Conservation (phyloP, 805 yeast genomes). For the Ogataea henricii region DNA sequence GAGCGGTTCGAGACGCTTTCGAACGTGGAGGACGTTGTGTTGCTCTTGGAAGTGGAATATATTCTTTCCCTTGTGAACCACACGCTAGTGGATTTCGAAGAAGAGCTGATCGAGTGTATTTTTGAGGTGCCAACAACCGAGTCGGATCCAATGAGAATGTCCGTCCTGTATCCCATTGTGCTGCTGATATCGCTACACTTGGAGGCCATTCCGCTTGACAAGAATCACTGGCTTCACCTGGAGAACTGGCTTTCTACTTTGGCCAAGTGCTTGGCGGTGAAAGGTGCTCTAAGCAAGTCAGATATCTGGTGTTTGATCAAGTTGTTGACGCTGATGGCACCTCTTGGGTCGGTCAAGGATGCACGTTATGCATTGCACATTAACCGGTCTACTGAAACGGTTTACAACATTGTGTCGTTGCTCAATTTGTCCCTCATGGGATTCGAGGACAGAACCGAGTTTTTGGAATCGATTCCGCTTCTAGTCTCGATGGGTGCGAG, state of each 20-base stretch:
- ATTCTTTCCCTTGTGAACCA: slow-evolving; percentile 19
- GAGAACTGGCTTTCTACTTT: slow-evolving; percentile 28
- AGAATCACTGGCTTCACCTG: slow-evolving; percentile 30
- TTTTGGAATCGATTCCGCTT: slow-evolving; percentile 15
- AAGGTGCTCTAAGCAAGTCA: slow-evolving; percentile 12
- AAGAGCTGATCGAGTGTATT: slow-evolving; percentile 20
- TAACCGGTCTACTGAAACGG: not conserved
- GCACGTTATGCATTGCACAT: not conserved
- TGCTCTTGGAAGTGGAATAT: slow-evolving; percentile 26
- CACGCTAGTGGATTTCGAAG: slow-evolving; percentile 13
- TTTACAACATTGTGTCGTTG: slow-evolving; percentile 8
- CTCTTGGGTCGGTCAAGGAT: slow-evolving; percentile 2
- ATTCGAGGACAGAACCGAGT: slow-evolving; percentile 20
- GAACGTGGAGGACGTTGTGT: slow-evolving; percentile 23
- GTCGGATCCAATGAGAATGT: slow-evolving; percentile 11
- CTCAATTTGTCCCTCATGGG: slow-evolving; percentile 21
- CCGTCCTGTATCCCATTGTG: slow-evolving; percentile 23
- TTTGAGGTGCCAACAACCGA: slow-evolving; percentile 15
- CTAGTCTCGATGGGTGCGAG: slow-evolving; percentile 10
- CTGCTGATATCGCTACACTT: slow-evolving; percentile 23
- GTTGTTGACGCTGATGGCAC: slow-evolving; percentile 17
- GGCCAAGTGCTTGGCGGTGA: slow-evolving; percentile 5
- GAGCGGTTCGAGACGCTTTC: slow-evolving; percentile 29
- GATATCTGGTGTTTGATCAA: slow-evolving; percentile 24
- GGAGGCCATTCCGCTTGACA: slow-evolving; percentile 8